Evolutionary conservation across 495 filamentous ascomycete species (phyloP), one percentile per base, ranked within the genome.

Genomic region (Bacidia gigantensis): DNA sequence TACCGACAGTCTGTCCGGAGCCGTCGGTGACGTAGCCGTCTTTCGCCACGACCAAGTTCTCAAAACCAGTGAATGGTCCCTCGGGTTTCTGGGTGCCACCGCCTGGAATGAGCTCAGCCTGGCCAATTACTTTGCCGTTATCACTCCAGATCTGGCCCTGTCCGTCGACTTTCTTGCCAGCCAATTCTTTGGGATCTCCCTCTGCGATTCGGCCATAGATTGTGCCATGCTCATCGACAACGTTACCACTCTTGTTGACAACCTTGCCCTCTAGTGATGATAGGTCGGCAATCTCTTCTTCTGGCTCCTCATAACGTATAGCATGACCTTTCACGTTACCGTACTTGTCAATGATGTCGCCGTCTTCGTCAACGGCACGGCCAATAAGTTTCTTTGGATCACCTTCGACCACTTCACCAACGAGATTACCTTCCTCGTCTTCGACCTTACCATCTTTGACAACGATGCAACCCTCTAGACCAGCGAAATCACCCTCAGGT

Each of bases 161-260:
- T 63, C 82, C 84, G 56, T 92, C 83, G 62, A 84, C 85, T 78
- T 86, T 90, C 61, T 80, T 77, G 26, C 87, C 87, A 20, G 87
- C 73, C 53, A 94, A 73, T 49, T 72, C 73, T 63, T 78, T 76
- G 14, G 76, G 64, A 45, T 88, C 80, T 20, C 87, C 87, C 59
- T 87, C 83, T 40, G 80, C 71, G 9, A 94, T 77, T 18, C 83
- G 80, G 21, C 87, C 87, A 56, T 78, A 80, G 58, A 92, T 83
- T 18, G 71, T 71, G n/a, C 87, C 87, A 24, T 72, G 71, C 22
- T 66, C 65, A 60, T 94, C 87, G 51, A 94, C 87, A 17, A 89
- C 77, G 42, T 90, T 89, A 44, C 87, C 87, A 7, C 72, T 74
- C 66, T 92, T 92, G 69, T 94, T 94, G 61, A 92, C 83, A 3